Base-by-base conservation (phyloP, 495 filamentous ascomycete genomes). In the Daldinia concentrica region DNA sequence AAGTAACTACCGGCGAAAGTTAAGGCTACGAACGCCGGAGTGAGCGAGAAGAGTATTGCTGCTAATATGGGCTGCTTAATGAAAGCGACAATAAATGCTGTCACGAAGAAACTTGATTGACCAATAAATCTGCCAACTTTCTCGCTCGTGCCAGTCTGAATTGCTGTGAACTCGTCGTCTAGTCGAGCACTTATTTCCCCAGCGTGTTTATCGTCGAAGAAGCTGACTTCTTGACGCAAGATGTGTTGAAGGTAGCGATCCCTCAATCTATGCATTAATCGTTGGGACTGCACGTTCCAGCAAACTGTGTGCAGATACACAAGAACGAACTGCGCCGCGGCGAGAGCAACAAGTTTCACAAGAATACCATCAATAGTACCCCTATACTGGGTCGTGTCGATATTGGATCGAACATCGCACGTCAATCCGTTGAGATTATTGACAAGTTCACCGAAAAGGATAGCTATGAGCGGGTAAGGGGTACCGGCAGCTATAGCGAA, bases 21-120 rank as follows among this genome's bases (percentile, higher is more conserved):
- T 86, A 91, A 89, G 32, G 90, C 52, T 27, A 91, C 79, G 65
- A 89, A 90, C 8, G 87, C 88, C 0, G 89, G 89, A 26, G 90
- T 77, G 62, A 91, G 64, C 0, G 86, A 87, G 50, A 90, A 68
- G 1, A 87, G 77, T 66, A 86, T 85, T 3, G 64, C 83, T 0
- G 84, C 82, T 11, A 84, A 63, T 64, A 77, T 73, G 55, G 77
- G 78, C 57, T 88, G 79, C 71, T 86, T 88, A 71, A 87, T 84
- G 65, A 90, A 90, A 9, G 86, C 86, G 2, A 90, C 87, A 36
- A 89, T 80, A 63, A 88, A 91, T 5, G 87, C 84, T 0, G 85
- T 85, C 19, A 89, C 65, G 68, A 91, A 89, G 71, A 88, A 91
- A 15, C 84, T 84, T 14, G 86, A 67, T 51, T 83, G 85, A 34